Evolutionary conservation across 2,329 filamentous ascomycete species (phyloP).

Genomic region (Botrytis aclada): DNA sequence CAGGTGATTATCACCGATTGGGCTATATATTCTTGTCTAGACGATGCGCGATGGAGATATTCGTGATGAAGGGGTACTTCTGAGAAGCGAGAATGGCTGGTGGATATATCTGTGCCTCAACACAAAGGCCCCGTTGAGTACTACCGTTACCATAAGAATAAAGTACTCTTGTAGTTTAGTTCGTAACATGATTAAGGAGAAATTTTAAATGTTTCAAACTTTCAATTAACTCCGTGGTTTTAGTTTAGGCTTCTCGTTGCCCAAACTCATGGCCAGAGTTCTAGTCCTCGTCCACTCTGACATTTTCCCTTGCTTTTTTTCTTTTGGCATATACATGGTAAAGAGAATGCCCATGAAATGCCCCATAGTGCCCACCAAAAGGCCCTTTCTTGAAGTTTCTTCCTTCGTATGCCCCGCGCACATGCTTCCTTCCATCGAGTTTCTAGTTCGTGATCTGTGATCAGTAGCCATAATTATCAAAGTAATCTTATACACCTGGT

Average conservation of each 20-base stretch:
- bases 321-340: neutral
- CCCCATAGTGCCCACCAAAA: slow-evolving; percentile 9
- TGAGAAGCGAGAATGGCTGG: neutral
- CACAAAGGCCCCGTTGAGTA: slow-evolving; percentile 1
- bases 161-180: neutral
- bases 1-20: neutral
- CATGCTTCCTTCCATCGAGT: slow-evolving; percentile 5
- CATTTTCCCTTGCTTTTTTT: neutral
- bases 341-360: neutral
- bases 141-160: neutral
- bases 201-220: neutral
- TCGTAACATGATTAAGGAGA: neutral
- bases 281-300: neutral
- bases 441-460: slow-evolving; percentile 11
- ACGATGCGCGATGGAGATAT: neutral
- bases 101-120: slow-evolving; percentile 3
- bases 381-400: neutral
- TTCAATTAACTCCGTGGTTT: neutral
- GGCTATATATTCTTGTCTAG: neutral
- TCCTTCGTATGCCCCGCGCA: slow-evolving; percentile 6
- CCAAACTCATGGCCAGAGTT: neutral
- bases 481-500: neutral
- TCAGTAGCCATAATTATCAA: neutral
- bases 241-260: neutral
- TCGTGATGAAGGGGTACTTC: neutral